Evolutionary conservation across 352 stramenopile species (phyloP), one percentile per base, ranked within the genome.

Genomic region (Elongisporangium anandrum): DNA sequence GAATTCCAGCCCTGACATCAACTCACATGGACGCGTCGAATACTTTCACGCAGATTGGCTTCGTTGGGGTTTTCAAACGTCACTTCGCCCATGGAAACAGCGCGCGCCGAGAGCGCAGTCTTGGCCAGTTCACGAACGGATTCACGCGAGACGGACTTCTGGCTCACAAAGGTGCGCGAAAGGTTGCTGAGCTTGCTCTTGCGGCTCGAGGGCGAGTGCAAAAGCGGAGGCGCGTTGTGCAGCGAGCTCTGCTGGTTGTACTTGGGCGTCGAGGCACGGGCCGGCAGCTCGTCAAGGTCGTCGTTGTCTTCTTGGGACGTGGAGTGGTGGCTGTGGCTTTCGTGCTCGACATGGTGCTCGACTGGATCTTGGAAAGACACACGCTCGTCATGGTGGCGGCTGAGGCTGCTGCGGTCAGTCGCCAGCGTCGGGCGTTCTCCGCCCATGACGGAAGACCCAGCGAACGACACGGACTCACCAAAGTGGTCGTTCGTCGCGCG

Each of bases 81-180:
- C 45, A 91, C 75, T 59, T 92, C 82, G 26, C 79, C 85, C 26
- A 92, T 69, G n/a, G 78, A 88, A 45, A 81, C 77, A 17, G 85
- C 87, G 59, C 85, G 85, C 61, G 80, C 68, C 54, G 64, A 78
- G 13, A 92, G 59, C 54, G 84, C 80, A 50, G 81, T 86, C 64
- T 87, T 88, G 54, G 85, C 85, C 16, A 91, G 65, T 59, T 94
- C 85, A 34, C 77, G 66, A 2, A 75, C 75, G 12, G 80, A 81
- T 49, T 87, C 84, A 24, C 66, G 69, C 54, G 70, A 61, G 22
- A 88, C 50, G 22, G 55, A 62, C 39, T 56, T 61, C 57, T 70
- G 69, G 60, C 52, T 75, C 38, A 73, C 69, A 39, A 63, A 77
- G 56, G 63, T 77, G 52, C 51, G 64, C 26, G 54, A 59, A n/a